phyloP scores from a whole-genome alignment of 78 protist genomes.

The Protostelium mycophagum region DNA sequence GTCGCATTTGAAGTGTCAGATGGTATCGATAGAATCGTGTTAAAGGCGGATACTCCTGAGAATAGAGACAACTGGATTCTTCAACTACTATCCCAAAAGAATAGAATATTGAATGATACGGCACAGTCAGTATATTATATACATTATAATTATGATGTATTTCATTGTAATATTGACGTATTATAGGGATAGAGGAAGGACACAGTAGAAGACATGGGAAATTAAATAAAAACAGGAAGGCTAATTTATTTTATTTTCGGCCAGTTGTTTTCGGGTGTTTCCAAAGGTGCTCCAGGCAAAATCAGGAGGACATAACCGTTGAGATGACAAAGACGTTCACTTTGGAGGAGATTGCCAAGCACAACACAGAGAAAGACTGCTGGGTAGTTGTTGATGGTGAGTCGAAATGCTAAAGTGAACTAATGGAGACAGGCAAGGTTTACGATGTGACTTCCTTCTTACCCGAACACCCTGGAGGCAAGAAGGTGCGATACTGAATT shows the following conservation, averaged over 20 bases:
- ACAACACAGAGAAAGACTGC: slow-evolving; percentile 50
- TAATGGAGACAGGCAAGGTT: slow-evolving; percentile 17
- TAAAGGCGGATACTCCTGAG: background rate
- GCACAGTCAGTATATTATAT: too few species aligned
- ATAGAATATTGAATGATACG: too few species aligned
- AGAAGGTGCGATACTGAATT: background rate
- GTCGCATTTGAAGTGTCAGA: background rate
- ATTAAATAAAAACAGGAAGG: too few species aligned
- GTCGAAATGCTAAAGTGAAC: background rate
- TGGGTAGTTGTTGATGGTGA: slow-evolving; percentile 77
- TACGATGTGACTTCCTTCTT: slow-evolving; percentile 70
- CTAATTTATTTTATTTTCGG: too few species aligned
- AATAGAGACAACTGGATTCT: background rate
- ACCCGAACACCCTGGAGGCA: slow-evolving; percentile 86
- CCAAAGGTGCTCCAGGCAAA: too few species aligned
- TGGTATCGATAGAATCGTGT: background rate
- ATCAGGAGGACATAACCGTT: too few species aligned
- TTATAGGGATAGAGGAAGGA: too few species aligned
- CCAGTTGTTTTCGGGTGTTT: too few species aligned
- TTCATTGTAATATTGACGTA: too few species aligned
- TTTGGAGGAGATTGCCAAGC: slow-evolving; percentile 59
- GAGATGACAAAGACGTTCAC: slow-evolving; percentile 9
- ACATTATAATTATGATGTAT: too few species aligned
- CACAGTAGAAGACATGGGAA: too few species aligned
- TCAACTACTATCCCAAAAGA: too few species aligned